Base-by-base conservation (phyloP, 306 rosid genomes). In the Medicago ruthenica region DNA sequence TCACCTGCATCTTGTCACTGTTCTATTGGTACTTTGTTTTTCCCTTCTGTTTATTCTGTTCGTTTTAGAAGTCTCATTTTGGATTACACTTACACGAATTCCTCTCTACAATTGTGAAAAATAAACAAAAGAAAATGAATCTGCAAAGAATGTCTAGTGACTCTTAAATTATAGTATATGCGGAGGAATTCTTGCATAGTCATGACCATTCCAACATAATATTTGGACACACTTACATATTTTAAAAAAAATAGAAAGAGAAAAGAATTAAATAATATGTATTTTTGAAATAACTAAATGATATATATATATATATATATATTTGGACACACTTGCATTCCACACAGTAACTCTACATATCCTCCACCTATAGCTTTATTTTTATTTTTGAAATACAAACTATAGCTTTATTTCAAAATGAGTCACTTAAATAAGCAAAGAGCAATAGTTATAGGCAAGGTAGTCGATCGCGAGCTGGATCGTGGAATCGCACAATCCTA, bases 51-150 rank as follows among this genome's bases (percentile, higher is more conserved):
- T 44, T 63, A 41, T 31, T 3, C 69, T 40, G 20, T 70, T 15
- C 7, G 62, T 70, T 34, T 34, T 57, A 74, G 63, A 55, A 75
- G 69, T 51, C 76, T 71, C 71, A 53, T n/a, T 61, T 76, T 72
- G 77, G 74, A 80, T 72, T 44, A 41, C 66, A 34, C 77, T 60
- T 24, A 50, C 36, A 40, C 77, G 42, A 66, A 66, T 72, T 76
- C 53, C 66, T 63, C 14, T 31, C 59, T 71, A 14, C 18, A 50
- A 27, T 67, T 51, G 22, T 65, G 64, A 58, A 10, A 14, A 17
- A 61, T 8, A 41, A 55, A 45, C 11, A 18, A 66, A 76, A 13
- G 5, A 59, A 80, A 36, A 40, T 60, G 65, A 67, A 70, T 70
- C 71, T 76, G 14, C 1, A 22, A 70, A 58, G 73, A 83, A 75